Conservation (phyloP, 2,329 filamentous ascomycete genomes). For the Pyrenophora tritici-repentis region DNA sequence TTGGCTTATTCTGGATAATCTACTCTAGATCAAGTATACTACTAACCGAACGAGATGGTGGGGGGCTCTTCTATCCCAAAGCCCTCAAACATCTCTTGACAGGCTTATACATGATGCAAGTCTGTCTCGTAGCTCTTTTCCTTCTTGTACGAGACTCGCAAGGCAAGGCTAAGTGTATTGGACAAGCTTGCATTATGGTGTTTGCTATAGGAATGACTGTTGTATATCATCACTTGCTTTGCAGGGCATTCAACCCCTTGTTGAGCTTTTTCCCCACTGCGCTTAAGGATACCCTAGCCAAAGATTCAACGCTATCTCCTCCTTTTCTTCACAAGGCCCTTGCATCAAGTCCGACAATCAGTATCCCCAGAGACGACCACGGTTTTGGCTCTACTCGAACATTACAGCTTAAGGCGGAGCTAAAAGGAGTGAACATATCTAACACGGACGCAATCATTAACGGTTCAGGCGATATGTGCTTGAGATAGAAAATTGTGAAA, state of each 20-base stretch:
- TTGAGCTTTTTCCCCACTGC: conserved; percentile 10
- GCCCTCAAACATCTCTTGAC: conserved; percentile 16
- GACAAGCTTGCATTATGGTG: conserved; percentile 8
- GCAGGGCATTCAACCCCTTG: conserved; percentile 10
- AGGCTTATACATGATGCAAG: conserved; percentile 17
- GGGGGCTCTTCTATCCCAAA: conserved; percentile 17
- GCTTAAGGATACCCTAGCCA: not conserved
- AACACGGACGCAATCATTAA: not conserved
- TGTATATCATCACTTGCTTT: conserved; percentile 15
- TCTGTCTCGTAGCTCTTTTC: conserved; percentile 12
- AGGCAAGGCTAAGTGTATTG: conserved; percentile 6
- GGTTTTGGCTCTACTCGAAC: conserved; percentile 1
- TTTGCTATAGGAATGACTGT: conserved; percentile 8
- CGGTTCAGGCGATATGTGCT: not conserved
- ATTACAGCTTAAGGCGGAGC: conserved; percentile 4
- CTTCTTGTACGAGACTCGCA: conserved; percentile 11
- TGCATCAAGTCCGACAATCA: not conserved
- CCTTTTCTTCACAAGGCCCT: conserved; percentile 6
- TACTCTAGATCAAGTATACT: conserved; percentile 11
- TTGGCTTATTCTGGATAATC: conserved; percentile 16
- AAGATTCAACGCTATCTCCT: not conserved
- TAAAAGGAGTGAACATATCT: not conserved
- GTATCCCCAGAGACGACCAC: not conserved
- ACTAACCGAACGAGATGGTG: not conserved
- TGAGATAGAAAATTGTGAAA: not conserved